Conservation (phyloP, 495 filamentous ascomycete species). For the Articulospora tetracladia region DNA sequence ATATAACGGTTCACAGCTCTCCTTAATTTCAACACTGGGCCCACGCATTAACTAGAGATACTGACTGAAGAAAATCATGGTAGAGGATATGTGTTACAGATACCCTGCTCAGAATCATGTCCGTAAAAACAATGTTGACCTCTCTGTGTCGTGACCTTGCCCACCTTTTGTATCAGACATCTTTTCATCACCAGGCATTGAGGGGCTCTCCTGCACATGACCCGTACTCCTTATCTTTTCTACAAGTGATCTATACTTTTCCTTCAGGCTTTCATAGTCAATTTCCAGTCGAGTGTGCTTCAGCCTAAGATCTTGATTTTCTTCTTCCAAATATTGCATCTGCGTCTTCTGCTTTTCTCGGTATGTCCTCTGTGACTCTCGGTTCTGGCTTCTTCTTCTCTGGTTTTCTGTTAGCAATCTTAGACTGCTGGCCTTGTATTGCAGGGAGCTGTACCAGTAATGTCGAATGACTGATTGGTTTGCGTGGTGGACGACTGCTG, state of each 20-base stretch:
- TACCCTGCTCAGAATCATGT: too few relatives aligned
- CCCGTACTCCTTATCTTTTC: background rate
- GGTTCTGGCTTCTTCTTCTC: background rate
- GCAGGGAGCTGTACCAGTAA: background rate
- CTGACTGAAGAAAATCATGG: too few relatives aligned
- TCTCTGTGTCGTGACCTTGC: too few relatives aligned
- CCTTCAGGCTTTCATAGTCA: background rate
- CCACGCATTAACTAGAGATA: too few relatives aligned
- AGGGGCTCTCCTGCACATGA: too few relatives aligned
- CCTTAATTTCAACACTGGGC: too few relatives aligned
- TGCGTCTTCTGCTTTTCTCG: background rate
- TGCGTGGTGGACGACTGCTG: background rate
- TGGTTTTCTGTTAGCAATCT: background rate
- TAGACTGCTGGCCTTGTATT: background rate
- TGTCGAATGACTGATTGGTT: background rate
- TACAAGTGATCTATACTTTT: background rate
- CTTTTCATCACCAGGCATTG: too few relatives aligned
- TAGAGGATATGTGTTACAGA: too few relatives aligned
- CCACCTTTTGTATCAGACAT: too few relatives aligned
- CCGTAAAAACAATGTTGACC: too few relatives aligned
- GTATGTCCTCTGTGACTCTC: background rate
- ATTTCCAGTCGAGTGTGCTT: background rate
- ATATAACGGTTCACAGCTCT: too few relatives aligned
- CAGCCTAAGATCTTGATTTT: background rate
- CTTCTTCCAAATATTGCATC: background rate